Conservation (phyloP, 108 stramenopile species). For the Thalassiosira profunda region DNA sequence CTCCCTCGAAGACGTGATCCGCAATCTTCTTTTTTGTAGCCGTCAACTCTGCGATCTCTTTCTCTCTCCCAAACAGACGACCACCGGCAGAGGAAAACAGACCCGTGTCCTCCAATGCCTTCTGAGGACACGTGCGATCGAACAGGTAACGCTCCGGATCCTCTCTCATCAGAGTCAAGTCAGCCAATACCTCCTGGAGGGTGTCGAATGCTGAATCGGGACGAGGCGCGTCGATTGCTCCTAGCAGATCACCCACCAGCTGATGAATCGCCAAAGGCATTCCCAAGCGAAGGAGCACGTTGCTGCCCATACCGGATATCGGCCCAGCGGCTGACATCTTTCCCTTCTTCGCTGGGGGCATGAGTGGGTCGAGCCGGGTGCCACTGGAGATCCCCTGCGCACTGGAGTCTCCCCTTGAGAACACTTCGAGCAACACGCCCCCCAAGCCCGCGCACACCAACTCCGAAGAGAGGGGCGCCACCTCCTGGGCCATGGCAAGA, state of each 20-base stretch:
- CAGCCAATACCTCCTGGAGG: background rate
- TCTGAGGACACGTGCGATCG: background rate
- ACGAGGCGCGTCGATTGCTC: background rate
- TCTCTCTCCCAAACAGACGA: slow-evolving; percentile 22
- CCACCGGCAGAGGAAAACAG: slow-evolving; percentile 16
- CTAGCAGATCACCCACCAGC: slow-evolving; percentile 4
- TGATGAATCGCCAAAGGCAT: background rate
- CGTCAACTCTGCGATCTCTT: slow-evolving; percentile 6
- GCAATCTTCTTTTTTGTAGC: too few species aligned
- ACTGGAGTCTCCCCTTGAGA: slow-evolving; percentile 1
- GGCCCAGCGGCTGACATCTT: background rate
- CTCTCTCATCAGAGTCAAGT: slow-evolving; percentile 1
- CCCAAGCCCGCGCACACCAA: background rate
- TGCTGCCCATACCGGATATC: background rate
- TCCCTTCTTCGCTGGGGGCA: background rate
- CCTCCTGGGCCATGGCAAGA: too few species aligned
- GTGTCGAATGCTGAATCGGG: background rate
- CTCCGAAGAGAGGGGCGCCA: background rate
- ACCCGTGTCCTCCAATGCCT: background rate
- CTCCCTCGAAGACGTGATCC: too few species aligned
- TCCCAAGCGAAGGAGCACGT: background rate
- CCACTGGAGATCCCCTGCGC: background rate
- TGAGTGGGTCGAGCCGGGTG: background rate
- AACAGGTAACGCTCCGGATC: background rate
- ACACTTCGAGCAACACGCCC: background rate